These are phyloP conservation scores for Taiozyma sp. DNA, from an alignment of 1,139 yeast species.

Conservation along the genomic window DNA sequence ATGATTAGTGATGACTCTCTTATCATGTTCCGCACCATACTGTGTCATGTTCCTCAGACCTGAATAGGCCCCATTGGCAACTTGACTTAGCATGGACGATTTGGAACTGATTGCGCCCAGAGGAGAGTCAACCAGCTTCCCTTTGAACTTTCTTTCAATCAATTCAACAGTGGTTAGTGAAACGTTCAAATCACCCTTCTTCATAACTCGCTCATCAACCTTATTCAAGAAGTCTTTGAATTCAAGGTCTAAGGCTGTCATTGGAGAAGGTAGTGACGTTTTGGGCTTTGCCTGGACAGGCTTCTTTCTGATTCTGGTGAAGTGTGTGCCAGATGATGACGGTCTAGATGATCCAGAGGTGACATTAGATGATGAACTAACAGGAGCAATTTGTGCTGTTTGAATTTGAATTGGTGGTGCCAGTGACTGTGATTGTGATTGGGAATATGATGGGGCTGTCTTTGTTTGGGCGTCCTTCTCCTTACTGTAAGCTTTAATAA, in stretches of 20 bases:
- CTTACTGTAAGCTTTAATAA: constrained; percentile 17
- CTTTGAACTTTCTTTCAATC: constrained; percentile 54
- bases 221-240: constrained; percentile 58
- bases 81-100: constrained; percentile 43
- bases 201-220: constrained; percentile 65
- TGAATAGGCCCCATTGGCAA: constrained; percentile 44
- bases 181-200: constrained; percentile 48
- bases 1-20: constrained; percentile 15
- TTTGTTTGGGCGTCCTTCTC: constrained; percentile 8
- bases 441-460: not conserved
- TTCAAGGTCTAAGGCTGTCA: constrained; percentile 57
- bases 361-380: constrained; percentile 10
- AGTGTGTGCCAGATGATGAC: constrained; percentile 1
- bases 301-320: not conserved
- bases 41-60: constrained; percentile 32
- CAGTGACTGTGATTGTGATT: not conserved
- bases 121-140: constrained; percentile 57
- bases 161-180: constrained; percentile 35
- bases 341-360: not conserved
- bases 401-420: constrained; percentile 2
- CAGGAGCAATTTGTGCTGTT: constrained; percentile 12
- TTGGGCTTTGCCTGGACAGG: not conserved
- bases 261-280: constrained; percentile 27
- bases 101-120: constrained; percentile 28
- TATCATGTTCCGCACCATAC: constrained; percentile 21